These are phyloP conservation scores for Sporobolomyces phaffii DNA, from an alignment of 768 basidiomycete species.

Conservation along the genomic window DNA sequence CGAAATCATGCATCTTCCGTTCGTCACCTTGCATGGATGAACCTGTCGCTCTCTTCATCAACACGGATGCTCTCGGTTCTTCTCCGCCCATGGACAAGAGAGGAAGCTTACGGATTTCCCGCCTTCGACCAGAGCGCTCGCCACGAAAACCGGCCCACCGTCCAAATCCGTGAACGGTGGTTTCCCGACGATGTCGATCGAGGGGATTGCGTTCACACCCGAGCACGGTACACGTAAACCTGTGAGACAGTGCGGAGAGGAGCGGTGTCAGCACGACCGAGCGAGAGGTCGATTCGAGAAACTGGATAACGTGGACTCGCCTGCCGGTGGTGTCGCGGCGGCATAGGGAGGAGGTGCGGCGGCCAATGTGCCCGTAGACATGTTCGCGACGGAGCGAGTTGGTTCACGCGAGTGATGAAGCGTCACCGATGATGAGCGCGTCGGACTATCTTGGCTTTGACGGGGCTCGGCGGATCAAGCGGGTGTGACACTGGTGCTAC, in stretches of 20 bases:
- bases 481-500: too few species aligned
- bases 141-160: constrained; percentile 61
- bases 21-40: constrained; percentile 76
- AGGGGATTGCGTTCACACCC: constrained; percentile 52
- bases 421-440: too few species aligned
- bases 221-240: constrained; percentile 41
- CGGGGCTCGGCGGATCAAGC: too few species aligned
- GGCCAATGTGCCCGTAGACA: not conserved
- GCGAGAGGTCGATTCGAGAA: too few species aligned
- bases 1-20: constrained; percentile 5
- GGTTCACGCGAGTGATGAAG: too few species aligned
- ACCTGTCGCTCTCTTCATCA: too few species aligned
- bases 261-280: not conserved
- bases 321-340: not conserved
- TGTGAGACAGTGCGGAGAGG: not conserved
- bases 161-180: constrained; percentile 59
- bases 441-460: too few species aligned
- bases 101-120: constrained; percentile 44
- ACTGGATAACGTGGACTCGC: not conserved
- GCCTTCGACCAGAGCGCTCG: constrained; percentile 61
- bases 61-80: too few species aligned
- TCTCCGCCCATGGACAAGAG: not conserved
- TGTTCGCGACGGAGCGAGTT: not conserved
- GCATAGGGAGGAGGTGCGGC: constrained; percentile 11
- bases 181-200: constrained; percentile 49